These are phyloP conservation scores for Megacollybia marginata DNA, from an alignment of 768 basidiomycete species.

Conservation along the genomic window DNA sequence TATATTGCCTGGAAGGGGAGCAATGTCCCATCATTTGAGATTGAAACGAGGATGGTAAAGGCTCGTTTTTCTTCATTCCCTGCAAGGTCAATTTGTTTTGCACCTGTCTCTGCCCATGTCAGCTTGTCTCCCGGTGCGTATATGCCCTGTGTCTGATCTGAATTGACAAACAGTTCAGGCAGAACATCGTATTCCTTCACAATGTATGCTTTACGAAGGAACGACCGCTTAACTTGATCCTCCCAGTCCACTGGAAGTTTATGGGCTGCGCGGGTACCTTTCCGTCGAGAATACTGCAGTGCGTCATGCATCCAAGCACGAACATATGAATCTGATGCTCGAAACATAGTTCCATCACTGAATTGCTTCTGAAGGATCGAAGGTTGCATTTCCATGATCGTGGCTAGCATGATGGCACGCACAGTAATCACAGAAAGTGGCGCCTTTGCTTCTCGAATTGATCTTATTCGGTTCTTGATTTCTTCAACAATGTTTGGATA, in stretches of 20 bases:
- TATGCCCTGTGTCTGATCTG: constrained; percentile 20
- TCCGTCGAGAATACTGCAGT: constrained; percentile 1
- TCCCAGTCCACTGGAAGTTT: constrained; percentile 12
- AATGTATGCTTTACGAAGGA: not conserved
- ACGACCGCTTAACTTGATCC: not conserved
- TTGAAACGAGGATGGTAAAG: constrained; percentile 13
- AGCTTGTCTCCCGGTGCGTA: constrained; percentile 9
- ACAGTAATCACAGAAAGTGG: constrained; percentile 17
- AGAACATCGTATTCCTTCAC: constrained; percentile 13
- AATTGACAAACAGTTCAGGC: constrained; percentile 12
- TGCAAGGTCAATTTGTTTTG: constrained; percentile 9
- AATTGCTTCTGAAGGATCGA: constrained; percentile 17
- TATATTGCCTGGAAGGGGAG: constrained; percentile 18
- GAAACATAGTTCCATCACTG: constrained; percentile 19
- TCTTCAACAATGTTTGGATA: constrained; percentile 11
- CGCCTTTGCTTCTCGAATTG: constrained; percentile 12
- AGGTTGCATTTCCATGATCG: constrained; percentile 14
- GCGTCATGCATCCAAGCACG: constrained; percentile 9
- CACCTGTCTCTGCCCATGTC: constrained; percentile 18
- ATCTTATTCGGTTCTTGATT: constrained; percentile 10
- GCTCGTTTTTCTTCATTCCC: constrained; percentile 11
- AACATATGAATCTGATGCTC: constrained; percentile 18
- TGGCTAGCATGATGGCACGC: constrained; percentile 22
- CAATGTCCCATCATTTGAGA: constrained; percentile 8
- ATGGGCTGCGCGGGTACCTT: not conserved